These are phyloP conservation scores for Penicillium oxalicum DNA, from an alignment of 2,329 filamentous ascomycete genomes.

Conservation along the genomic window DNA sequence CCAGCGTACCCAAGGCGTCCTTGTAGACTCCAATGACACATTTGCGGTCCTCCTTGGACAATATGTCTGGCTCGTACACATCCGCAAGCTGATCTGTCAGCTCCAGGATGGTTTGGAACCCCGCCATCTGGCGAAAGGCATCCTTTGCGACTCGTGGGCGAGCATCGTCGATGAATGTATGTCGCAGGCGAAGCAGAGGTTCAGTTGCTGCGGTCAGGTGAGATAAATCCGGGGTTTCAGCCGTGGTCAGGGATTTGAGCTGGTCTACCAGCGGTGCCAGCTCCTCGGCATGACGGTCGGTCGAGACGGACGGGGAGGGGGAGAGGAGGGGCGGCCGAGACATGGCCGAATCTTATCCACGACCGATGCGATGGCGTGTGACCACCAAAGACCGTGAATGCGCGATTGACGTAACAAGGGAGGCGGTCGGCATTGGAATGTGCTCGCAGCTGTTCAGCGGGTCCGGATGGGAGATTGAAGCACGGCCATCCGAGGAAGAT, in stretches of 20 bases:
- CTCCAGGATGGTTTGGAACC: constrained; percentile 68
- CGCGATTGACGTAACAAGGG: constrained; percentile 24
- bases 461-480: constrained; percentile 9
- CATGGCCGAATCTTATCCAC: constrained; percentile 31
- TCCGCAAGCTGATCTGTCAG: constrained; percentile 66
- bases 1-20: constrained; percentile 55
- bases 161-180: constrained; percentile 53
- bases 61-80: constrained; percentile 61
- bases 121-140: constrained; percentile 72
- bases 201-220: constrained; percentile 45
- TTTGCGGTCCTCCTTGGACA: constrained; percentile 59
- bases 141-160: constrained; percentile 58
- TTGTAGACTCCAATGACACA: constrained; percentile 62
- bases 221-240: constrained; percentile 26
- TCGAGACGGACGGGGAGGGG: constrained; percentile 27
- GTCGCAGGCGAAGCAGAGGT: constrained; percentile 60
- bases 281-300: constrained; percentile 33
- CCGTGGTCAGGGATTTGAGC: constrained; percentile 29
- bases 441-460: constrained; percentile 15
- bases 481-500: constrained; percentile 5
- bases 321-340: constrained; percentile 22
- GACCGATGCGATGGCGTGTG: constrained; percentile 26
- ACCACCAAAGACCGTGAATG: constrained; percentile 33
- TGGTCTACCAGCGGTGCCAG: constrained; percentile 35
- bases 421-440: constrained; percentile 33